phyloP scores from a whole-genome alignment of 805 yeast genomes.

The Pichia cephalocereana region DNA sequence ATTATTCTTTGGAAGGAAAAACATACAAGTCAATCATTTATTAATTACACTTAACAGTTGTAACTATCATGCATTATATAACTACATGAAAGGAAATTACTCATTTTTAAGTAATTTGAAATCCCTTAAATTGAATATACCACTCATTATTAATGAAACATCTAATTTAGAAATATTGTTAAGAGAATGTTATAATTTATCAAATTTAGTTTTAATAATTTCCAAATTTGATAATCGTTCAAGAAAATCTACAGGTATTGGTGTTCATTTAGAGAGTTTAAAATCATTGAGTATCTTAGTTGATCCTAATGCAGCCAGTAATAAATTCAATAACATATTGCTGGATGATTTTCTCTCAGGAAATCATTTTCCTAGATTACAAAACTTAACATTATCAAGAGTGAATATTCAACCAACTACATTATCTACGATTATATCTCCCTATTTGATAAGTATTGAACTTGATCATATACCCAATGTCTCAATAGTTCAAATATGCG shows the following conservation, averaged over 20 bases:
- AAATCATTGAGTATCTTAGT: background rate
- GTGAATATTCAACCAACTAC: background rate
- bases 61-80: background rate
- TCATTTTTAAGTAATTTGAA: background rate
- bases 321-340: background rate
- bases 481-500: background rate
- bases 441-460: background rate
- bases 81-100: background rate
- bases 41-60: background rate
- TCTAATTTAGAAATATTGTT: background rate
- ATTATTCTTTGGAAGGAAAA: background rate
- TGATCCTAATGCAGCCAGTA: background rate
- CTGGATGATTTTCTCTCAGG: background rate
- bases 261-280: background rate
- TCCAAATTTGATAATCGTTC: slow-evolving; percentile 1
- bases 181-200: background rate
- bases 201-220: background rate
- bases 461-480: background rate
- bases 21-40: background rate
- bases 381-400: background rate
- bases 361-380: slow-evolving; percentile 1
- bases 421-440: background rate
- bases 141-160: background rate
- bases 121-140: background rate
- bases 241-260: background rate